Percentiles rank a stretch among this genome's conserved stretches.
These are phyloP conservation scores for Anastatica hierochuntica DNA, from an alignment of 345 rosid genomes.

Conservation along the genomic window DNA sequence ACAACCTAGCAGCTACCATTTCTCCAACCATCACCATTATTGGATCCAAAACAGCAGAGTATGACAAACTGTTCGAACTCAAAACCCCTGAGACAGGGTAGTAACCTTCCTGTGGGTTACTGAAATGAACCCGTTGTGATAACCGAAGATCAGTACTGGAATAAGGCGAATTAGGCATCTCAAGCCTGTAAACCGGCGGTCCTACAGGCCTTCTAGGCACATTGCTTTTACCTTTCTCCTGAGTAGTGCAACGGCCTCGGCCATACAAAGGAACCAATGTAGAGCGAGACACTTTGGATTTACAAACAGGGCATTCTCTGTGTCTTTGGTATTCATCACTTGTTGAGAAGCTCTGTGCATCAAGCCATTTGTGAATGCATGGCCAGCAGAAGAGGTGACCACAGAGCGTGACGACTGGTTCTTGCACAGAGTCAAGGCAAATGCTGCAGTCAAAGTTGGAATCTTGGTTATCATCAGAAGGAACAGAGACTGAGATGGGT, in stretches of 20 bases:
- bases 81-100: not conserved
- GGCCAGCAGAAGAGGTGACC: constrained; percentile 99
- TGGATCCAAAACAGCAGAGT: constrained; percentile 33
- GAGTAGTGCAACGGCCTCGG: constrained; percentile 40
- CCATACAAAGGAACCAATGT: constrained; percentile 92
- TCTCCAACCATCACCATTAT: constrained; percentile 61
- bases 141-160: constrained; percentile 10
- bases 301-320: constrained; percentile 78
- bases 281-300: constrained; percentile 62
- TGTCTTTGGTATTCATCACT: constrained; percentile 20
- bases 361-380: constrained; percentile 85
- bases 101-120: constrained; percentile 23
- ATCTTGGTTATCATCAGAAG: constrained; percentile 23
- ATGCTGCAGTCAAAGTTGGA: constrained; percentile 78
- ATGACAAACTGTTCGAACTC: constrained; percentile 27
- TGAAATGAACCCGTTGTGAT: constrained; percentile 26
- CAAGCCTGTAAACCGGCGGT: constrained; percentile 38
- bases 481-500: not conserved
- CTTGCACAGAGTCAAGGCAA: constrained; percentile 67
- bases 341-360: constrained; percentile 32
- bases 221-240: constrained; percentile 16
- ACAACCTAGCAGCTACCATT: constrained; percentile 50
- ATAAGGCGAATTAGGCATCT: constrained; percentile 11
- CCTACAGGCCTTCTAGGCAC: constrained; percentile 70
- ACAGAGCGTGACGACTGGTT: constrained; percentile 87